Evolutionary conservation across 805 yeast species (phyloP).

Genomic region (Candida tammaniensis): DNA sequence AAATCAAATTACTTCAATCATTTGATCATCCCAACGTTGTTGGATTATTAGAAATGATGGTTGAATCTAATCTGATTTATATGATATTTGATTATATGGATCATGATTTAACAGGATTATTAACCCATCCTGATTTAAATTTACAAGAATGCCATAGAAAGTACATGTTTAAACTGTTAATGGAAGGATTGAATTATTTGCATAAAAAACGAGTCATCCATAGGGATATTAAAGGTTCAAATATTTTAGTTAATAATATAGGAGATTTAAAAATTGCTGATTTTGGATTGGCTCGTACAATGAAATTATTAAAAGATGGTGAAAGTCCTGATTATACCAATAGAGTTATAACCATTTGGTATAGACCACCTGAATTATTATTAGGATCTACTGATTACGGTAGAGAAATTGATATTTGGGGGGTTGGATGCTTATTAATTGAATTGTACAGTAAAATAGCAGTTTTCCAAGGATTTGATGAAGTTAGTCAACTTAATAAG

Average conservation of each 20-base stretch:
- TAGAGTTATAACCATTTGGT: constrained; percentile 95
- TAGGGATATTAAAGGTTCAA: constrained; percentile 81
- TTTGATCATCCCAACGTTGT: constrained; percentile 82
- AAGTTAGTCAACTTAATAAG: constrained; percentile 73
- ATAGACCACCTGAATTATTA: constrained; percentile 91
- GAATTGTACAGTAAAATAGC: constrained; percentile 78
- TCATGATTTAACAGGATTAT: constrained; percentile 86
- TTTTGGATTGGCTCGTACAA: constrained; percentile 76
- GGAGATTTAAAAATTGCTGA: constrained; percentile 75
- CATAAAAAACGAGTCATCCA: constrained; percentile 70
- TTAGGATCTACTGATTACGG: constrained; percentile 90
- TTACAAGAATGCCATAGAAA: constrained; percentile 66
- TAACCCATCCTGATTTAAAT: constrained; percentile 68
- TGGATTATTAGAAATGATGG: constrained; percentile 84
- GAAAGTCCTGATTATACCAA: constrained; percentile 83
- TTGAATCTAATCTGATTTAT: constrained; percentile 67
- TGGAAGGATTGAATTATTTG: constrained; percentile 66
- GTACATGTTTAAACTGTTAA: constrained; percentile 60
- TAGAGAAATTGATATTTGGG: constrained; percentile 94
- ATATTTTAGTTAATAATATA: constrained; percentile 58
- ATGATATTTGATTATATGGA: constrained; percentile 95
- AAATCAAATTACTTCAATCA: constrained; percentile 79
- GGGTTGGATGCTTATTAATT: constrained; percentile 85
- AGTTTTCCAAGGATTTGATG: constrained; percentile 84
- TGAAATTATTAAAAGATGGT: constrained; percentile 53